Conservation (phyloP, 148 eudicot genomes). For the Rhododendron griersonianum region DNA sequence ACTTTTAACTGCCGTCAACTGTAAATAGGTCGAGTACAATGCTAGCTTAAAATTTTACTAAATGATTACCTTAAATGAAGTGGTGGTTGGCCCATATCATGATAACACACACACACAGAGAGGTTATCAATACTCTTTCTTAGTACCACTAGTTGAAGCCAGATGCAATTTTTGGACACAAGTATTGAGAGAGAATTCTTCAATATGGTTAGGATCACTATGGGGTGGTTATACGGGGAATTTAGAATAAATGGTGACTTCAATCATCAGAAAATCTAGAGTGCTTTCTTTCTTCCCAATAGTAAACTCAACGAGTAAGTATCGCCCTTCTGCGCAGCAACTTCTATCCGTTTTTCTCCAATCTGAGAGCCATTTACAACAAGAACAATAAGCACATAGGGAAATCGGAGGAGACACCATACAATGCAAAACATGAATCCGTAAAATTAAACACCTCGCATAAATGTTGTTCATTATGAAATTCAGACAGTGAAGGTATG, state of each 20-base stretch:
- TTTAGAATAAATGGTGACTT: background rate
- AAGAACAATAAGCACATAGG: background rate
- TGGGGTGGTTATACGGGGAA: background rate
- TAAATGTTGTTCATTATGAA: background rate
- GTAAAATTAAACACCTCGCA: background rate
- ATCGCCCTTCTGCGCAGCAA: slow-evolving; percentile 61
- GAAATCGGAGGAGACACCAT: background rate
- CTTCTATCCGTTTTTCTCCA: slow-evolving; percentile 76
- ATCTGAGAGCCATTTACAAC: slow-evolving; percentile 28
- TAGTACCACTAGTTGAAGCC: background rate
- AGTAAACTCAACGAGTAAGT: slow-evolving; percentile 64
- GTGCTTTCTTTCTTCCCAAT: slow-evolving; percentile 43
- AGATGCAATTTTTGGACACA: background rate
- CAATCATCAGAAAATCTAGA: background rate
- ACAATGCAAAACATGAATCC: background rate
- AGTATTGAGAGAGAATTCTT: background rate
- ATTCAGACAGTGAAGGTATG: background rate
- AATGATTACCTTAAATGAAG: background rate
- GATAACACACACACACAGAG: background rate
- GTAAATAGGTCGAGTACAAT: background rate
- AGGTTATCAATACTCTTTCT: background rate
- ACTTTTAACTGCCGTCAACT: background rate
- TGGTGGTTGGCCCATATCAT: background rate
- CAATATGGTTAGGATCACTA: background rate
- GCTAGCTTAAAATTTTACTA: background rate